phyloP scores from a whole-genome alignment of 257 asterid species.

The Solanum corneliomulleri region DNA sequence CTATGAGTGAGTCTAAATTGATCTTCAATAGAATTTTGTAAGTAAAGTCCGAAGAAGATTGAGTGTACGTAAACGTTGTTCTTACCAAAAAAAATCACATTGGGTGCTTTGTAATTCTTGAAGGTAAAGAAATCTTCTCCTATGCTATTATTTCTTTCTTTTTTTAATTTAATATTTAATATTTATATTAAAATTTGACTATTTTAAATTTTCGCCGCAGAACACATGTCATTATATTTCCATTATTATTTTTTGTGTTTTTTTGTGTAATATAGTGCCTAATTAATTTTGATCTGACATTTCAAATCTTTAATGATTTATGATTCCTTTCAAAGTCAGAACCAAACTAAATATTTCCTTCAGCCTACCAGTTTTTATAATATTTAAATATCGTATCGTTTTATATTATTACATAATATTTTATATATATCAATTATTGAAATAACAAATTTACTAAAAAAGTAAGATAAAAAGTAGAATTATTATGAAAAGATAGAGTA shows the following conservation, averaged over 20 bases:
- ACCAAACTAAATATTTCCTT: background rate
- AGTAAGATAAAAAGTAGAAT: too few relatives aligned
- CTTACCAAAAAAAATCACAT: background rate
- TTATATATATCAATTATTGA: background rate
- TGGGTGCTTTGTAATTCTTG: background rate
- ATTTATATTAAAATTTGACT: too few relatives aligned
- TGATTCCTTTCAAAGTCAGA: background rate
- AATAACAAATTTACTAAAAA: background rate
- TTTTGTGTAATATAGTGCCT: background rate
- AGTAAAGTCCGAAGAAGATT: background rate
- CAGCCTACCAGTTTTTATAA: background rate
- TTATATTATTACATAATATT: too few relatives aligned
- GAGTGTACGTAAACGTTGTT: background rate
- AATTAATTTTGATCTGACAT: background rate
- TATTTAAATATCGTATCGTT: rapidly evolving
- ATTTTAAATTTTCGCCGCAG: too few relatives aligned
- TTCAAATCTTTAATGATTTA: background rate
- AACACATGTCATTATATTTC: background rate
- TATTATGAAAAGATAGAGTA: background rate
- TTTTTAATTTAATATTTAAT: too few relatives aligned
- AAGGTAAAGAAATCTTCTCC: background rate
- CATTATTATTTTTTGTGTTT: background rate
- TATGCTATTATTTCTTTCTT: too few relatives aligned
- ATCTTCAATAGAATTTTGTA: background rate
- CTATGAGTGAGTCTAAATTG: background rate